Conservation (phyloP, 257 asterid genomes). For the Salvia miltiorrhiza region DNA sequence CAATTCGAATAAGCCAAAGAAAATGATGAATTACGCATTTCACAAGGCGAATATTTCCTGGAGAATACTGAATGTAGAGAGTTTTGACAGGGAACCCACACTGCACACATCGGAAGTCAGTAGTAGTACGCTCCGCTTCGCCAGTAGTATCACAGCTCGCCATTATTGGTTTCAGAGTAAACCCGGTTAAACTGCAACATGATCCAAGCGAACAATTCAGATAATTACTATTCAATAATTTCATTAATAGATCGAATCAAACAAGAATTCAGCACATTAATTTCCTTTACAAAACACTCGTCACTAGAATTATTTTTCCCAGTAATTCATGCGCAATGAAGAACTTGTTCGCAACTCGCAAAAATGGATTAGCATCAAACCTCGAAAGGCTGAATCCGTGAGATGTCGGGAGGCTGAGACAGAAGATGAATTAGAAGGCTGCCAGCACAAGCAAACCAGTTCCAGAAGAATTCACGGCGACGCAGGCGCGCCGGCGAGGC, state of each 20-base stretch:
- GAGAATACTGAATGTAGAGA: conserved; percentile 82
- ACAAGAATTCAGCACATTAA: too few species aligned
- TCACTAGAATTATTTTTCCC: too few species aligned
- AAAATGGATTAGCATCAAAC: too few species aligned
- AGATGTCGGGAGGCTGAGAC: too few species aligned
- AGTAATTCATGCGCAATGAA: too few species aligned
- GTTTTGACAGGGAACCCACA: conserved; percentile 60
- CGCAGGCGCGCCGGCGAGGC: background rate
- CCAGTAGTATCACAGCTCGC: conserved; percentile 25
- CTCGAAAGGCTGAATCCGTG: too few species aligned
- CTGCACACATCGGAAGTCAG: conserved; percentile 52
- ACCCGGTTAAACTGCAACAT: background rate
- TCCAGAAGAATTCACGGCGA: background rate
- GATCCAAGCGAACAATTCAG: background rate
- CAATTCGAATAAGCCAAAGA: background rate
- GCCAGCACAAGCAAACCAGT: background rate
- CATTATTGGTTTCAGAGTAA: conserved; percentile 19
- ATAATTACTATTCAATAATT: too few species aligned
- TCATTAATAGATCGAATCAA: too few species aligned
- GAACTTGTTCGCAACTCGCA: too few species aligned
- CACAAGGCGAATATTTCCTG: conserved; percentile 89
- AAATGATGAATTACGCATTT: conserved; percentile 52
- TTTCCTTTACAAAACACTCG: too few species aligned
- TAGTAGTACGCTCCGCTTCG: conserved; percentile 16
- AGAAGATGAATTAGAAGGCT: background rate